phyloP scores from a whole-genome alignment of 2,329 filamentous ascomycete species.

The Sporothrix inflata region DNA sequence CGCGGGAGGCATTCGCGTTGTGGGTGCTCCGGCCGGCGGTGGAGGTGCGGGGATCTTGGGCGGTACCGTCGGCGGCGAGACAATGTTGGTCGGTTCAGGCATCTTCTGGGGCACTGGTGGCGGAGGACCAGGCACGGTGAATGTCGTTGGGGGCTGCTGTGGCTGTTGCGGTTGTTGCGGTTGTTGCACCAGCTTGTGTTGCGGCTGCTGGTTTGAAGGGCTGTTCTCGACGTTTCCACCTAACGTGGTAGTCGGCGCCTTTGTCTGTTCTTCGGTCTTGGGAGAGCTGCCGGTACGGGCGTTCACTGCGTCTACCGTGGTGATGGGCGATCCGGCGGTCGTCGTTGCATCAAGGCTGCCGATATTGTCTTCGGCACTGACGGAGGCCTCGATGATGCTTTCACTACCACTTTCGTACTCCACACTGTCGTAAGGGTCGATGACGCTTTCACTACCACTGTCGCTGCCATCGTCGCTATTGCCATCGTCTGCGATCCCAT shows the following conservation, averaged over 20 bases:
- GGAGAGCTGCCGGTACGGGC: not conserved
- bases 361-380: not conserved
- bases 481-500: not conserved
- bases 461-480: not conserved
- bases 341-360: constrained; percentile 1
- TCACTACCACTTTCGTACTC: not conserved
- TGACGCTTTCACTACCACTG: not conserved
- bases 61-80: not conserved
- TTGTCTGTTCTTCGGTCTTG: not conserved
- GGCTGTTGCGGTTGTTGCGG: not conserved
- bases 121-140: not conserved
- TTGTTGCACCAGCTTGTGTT: not conserved
- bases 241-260: not conserved
- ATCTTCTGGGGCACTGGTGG: constrained; percentile 6
- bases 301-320: not conserved
- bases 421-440: not conserved
- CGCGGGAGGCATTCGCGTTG: not conserved
- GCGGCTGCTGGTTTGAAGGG: not conserved
- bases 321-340: not conserved
- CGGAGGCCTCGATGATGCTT: not conserved
- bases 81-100: not conserved
- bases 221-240: not conserved
- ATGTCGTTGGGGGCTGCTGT: not conserved
- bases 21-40: not conserved
- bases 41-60: constrained; percentile 15